Conservation (phyloP, 108 stramenopile species). For the Chaetoceros tenuissimus region DNA sequence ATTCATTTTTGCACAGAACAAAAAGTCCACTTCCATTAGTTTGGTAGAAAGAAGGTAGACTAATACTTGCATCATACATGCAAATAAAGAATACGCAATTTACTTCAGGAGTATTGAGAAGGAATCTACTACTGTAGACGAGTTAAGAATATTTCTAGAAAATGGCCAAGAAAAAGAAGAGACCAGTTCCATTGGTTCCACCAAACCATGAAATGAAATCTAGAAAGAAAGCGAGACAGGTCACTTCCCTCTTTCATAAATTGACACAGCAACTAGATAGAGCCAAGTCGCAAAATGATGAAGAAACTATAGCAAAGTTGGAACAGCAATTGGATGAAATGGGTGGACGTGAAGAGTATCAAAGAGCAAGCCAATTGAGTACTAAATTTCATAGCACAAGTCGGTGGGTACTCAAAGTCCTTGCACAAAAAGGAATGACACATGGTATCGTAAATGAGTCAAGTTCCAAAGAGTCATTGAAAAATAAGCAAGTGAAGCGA, state of each 20-base stretch:
- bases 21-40: too few relatives aligned
- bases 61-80: too few relatives aligned
- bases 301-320: slow-evolving; percentile 22
- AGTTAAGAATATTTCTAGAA: too few relatives aligned
- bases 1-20: too few relatives aligned
- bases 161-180: slow-evolving; percentile 8
- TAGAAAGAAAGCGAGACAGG: slow-evolving; percentile 66
- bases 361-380: slow-evolving; percentile 78
- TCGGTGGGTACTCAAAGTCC: slow-evolving; percentile 75
- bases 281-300: slow-evolving; percentile 30
- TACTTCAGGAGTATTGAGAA: too few relatives aligned
- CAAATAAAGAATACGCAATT: too few relatives aligned
- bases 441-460: slow-evolving; percentile 35
- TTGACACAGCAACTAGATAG: slow-evolving; percentile 48
- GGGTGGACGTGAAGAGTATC: slow-evolving; percentile 67
- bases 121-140: too few relatives aligned
- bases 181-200: slow-evolving; percentile 16
- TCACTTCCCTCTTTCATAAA: slow-evolving; percentile 79
- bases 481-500: slow-evolving; percentile 18
- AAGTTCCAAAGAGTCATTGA: not conserved
- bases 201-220: slow-evolving; percentile 32
- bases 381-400: slow-evolving; percentile 78
- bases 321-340: slow-evolving; percentile 50
- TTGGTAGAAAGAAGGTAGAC: too few relatives aligned
- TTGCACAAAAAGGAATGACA: slow-evolving; percentile 64